Evolutionary conservation across 768 basidiomycete genomes (phyloP).

Genomic region (Lactifluus piperatus): DNA sequence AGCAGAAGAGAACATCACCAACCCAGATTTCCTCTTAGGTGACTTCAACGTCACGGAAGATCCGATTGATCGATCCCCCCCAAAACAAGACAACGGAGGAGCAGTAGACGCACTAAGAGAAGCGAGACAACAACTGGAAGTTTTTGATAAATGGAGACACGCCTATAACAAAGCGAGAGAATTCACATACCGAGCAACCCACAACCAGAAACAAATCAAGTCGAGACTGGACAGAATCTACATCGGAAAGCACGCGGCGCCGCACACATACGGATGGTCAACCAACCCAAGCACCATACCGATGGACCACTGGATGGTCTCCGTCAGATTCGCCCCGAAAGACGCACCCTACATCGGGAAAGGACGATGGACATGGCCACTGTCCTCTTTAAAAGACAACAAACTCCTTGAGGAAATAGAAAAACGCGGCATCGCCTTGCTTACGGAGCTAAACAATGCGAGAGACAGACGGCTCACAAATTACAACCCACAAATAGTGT

Average conservation of each 20-base stretch:
- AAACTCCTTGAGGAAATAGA: neutral
- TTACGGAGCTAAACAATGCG: no score
- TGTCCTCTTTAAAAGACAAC: no score
- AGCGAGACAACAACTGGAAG: neutral
- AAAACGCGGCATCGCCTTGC: no score
- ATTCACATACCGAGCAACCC: neutral
- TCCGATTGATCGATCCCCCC: neutral
- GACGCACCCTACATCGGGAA: no score
- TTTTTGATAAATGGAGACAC: neutral
- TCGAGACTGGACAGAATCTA: neutral
- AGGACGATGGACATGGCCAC: no score
- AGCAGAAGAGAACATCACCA: fast-evolving
- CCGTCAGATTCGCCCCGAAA: no score
- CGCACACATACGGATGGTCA: neutral
- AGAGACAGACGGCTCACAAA: no score
- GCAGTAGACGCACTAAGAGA: neutral
- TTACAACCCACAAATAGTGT: no score
- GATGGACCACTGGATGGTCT: neutral
- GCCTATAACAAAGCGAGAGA: neutral
- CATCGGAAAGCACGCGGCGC: neutral
- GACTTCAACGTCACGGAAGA: neutral
- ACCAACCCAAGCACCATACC: neutral
- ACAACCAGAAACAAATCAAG: neutral
- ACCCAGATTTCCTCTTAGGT: neutral
- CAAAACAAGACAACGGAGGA: neutral